Conservation (phyloP, 83 land plant species). For the Isoetes engelmannii region DNA sequence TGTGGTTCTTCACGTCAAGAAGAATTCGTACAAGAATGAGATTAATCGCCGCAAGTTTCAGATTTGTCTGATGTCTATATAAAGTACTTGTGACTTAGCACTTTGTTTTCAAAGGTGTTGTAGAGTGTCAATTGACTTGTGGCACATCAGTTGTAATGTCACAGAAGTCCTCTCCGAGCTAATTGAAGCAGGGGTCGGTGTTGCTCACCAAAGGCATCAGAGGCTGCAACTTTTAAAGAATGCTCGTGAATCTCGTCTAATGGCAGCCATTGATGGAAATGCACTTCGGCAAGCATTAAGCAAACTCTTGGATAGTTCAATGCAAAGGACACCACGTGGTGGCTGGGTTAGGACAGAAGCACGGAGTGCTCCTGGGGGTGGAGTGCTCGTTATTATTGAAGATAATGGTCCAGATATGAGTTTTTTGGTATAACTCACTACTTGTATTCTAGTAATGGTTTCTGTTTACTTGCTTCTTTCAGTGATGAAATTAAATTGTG, state of each 20-base stretch:
- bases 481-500: background rate
- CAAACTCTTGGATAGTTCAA: slow-evolving; percentile 67
- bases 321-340: slow-evolving; percentile 58
- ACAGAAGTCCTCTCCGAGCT: slow-evolving; percentile 55
- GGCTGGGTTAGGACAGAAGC: slow-evolving; percentile 59
- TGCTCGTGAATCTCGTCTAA: slow-evolving; percentile 20
- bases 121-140: too few species aligned
- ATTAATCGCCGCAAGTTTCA: too few species aligned
- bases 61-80: too few species aligned
- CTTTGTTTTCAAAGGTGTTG: too few species aligned
- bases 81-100: too few species aligned
- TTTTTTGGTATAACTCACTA: slow-evolving; percentile 45
- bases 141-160: slow-evolving; percentile 28
- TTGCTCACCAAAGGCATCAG: slow-evolving; percentile 58
- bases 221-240: slow-evolving; percentile 40
- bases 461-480: too few species aligned
- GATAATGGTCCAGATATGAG: slow-evolving; percentile 86
- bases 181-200: slow-evolving; percentile 56
- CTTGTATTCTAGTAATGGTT: too few species aligned
- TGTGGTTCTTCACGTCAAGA: too few species aligned
- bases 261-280: slow-evolving; percentile 64
- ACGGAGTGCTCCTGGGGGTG: slow-evolving; percentile 69
- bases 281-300: slow-evolving; percentile 69
- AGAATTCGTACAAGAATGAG: too few species aligned
- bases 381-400: slow-evolving; percentile 66